Evolutionary conservation across 108 stramenopile species (phyloP).

Genomic region (Discostella stelligeroides): DNA sequence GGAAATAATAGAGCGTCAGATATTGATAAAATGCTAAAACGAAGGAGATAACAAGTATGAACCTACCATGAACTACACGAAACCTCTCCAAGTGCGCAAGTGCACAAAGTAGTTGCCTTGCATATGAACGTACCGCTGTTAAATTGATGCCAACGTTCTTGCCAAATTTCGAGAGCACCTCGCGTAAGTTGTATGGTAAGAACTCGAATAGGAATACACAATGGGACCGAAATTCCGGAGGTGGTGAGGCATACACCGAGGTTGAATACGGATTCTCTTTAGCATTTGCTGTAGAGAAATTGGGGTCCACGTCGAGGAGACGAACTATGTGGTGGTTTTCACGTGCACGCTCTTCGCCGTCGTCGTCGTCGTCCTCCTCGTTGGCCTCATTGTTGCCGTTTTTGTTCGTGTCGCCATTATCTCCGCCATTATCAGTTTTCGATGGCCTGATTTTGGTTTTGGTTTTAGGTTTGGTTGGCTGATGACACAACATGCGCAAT

Average conservation of each 20-base stretch:
- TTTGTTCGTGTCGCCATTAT: constrained; percentile 2
- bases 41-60: not conserved
- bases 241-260: constrained; percentile 36
- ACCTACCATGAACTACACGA: constrained; percentile 83
- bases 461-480: constrained; percentile 16
- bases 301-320: constrained; percentile 56
- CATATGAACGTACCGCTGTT: constrained; percentile 89
- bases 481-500: constrained; percentile 48
- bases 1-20: not conserved
- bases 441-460: constrained; percentile 3
- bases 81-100: constrained; percentile 81
- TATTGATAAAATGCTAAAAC: not conserved
- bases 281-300: constrained; percentile 17
- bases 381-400: constrained; percentile 6
- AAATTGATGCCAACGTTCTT: constrained; percentile 91
- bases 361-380: constrained; percentile 51
- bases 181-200: constrained; percentile 85
- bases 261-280: constrained; percentile 21
- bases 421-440: constrained; percentile 1
- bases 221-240: constrained; percentile 78
- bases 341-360: constrained; percentile 46
- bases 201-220: constrained; percentile 85
- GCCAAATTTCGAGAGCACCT: constrained; percentile 91
- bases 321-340: constrained; percentile 72
- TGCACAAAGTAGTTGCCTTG: constrained; percentile 89